Base-by-base conservation (phyloP, 805 yeast species). In the Candida nanaspora region DNA sequence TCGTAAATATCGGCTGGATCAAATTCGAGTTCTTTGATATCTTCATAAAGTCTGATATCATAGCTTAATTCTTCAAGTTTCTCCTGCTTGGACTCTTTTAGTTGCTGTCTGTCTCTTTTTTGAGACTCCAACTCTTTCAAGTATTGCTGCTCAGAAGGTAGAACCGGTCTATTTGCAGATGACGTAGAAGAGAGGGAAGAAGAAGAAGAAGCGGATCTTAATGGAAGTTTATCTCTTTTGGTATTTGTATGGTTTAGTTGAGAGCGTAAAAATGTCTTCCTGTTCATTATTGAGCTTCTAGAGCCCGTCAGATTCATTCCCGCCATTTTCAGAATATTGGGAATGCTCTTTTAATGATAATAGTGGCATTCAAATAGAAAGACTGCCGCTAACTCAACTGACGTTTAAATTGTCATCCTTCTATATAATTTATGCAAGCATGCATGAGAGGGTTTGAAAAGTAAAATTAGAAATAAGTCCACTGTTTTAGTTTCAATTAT, bases 31-130 rank as follows among this genome's bases (percentile, higher is more conserved):
- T 44, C 43, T 4, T 50, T 46, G 3, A 37, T 11, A 3, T 33
- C 35, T 6, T 39, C 44, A 28, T 48, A 55, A 5, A 53, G 11
- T 15, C 45, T 45, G 16, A 51, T 46, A n/a, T 42, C 18, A 30
- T 46, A 44, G 25, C 50, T 46, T 6, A 45, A 11, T 6, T 43
- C 35, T n/a, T 37, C 37, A 26, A 41, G 42, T 23, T 31, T 38
- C n/a, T 38, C 35, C 22, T 38, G 35, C 15, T 31, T 38, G 15
- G 36, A 23, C 3, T 30, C 30, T 14, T n/a, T 21, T 4, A n/a
- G 3, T 16, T 30, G 30, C 15, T 15, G n/a, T 16, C 15, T 23
- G 4, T 30, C 31, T 14, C n/a, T 18, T 26, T 22, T 10, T 8
- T 23, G 26, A 13, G 6, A 9, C 7, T 38, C 40, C 14, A 38